A percentile compares a stretch with the other conserved stretches of the same genome.
These are phyloP conservation scores for Trichoderma atroviride DNA, from an alignment of 2,329 filamentous ascomycete species.

Conservation along the genomic window DNA sequence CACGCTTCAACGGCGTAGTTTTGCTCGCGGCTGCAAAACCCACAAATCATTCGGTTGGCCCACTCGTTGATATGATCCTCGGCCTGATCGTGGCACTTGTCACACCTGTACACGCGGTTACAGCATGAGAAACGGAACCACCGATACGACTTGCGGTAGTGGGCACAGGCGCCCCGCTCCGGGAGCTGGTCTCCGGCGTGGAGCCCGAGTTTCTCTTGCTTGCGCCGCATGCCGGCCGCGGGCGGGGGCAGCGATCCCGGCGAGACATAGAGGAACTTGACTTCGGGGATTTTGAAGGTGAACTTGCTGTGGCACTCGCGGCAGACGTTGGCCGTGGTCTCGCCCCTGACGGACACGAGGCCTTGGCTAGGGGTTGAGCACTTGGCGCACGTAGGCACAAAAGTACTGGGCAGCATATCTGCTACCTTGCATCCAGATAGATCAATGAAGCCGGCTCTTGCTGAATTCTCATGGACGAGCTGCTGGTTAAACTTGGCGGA, in stretches of 20 bases:
- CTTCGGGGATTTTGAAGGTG: slow-evolving; percentile 75
- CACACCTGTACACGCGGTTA: slow-evolving; percentile 60
- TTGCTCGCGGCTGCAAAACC: slow-evolving; percentile 79
- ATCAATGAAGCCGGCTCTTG: slow-evolving; percentile 78
- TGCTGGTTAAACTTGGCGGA: slow-evolving; percentile 64
- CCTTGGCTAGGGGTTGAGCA: slow-evolving; percentile 73
- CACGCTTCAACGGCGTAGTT: slow-evolving; percentile 77
- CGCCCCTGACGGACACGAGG: slow-evolving; percentile 72
- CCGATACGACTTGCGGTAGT: slow-evolving; percentile 62
- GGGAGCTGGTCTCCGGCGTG: slow-evolving; percentile 60
- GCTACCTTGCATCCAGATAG: slow-evolving; percentile 72
- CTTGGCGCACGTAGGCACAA: slow-evolving; percentile 74
- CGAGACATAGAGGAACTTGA: slow-evolving; percentile 75
- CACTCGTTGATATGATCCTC: slow-evolving; percentile 77
- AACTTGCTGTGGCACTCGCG: slow-evolving; percentile 79
- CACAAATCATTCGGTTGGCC: slow-evolving; percentile 82
- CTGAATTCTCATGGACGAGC: slow-evolving; percentile 71
- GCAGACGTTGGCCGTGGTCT: slow-evolving; percentile 73
- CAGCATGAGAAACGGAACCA: slow-evolving; percentile 71
- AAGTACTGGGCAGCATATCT: slow-evolving; percentile 78
- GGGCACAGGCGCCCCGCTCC: slow-evolving; percentile 55
- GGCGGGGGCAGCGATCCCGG: slow-evolving; percentile 50
- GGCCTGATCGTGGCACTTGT: slow-evolving; percentile 73
- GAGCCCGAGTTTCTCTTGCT: slow-evolving; percentile 58
- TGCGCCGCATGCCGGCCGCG: slow-evolving; percentile 46